Evolutionary conservation across 139 green algal genomes (phyloP).

Genomic region (Coelastrella sp.): DNA sequence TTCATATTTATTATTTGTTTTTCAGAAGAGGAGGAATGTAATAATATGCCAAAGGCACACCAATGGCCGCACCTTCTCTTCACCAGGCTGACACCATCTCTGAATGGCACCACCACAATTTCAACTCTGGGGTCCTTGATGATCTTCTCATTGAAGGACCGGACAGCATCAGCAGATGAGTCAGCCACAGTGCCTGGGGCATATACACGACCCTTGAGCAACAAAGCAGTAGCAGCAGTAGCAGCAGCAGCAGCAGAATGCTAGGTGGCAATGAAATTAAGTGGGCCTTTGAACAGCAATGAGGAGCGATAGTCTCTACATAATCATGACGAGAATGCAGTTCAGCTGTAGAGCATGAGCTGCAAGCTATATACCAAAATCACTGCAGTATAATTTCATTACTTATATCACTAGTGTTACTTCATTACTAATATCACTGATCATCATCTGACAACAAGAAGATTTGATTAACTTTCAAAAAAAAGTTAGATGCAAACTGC

Average conservation of each 20-base stretch:
- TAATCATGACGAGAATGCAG: too few relatives aligned
- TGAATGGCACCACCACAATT: conserved; percentile 58
- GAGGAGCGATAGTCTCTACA: too few relatives aligned
- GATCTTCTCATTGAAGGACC: conserved; percentile 61
- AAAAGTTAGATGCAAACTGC: too few relatives aligned
- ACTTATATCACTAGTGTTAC: too few relatives aligned
- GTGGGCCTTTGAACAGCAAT: too few relatives aligned
- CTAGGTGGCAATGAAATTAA: background rate
- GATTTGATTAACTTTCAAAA: too few relatives aligned
- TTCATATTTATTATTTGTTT: background rate
- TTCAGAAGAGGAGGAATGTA: background rate
- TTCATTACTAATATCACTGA: too few relatives aligned
- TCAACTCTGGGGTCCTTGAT: conserved; percentile 49
- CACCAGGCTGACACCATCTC: conserved; percentile 62
- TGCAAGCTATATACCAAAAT: too few relatives aligned
- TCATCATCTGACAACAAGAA: too few relatives aligned
- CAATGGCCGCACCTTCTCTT: conserved; percentile 15
- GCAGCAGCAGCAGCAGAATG: background rate
- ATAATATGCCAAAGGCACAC: background rate
- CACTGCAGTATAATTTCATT: too few relatives aligned
- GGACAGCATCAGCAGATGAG: conserved; percentile 54
- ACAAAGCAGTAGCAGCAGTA: conserved; percentile 18
- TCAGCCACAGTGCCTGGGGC: conserved; percentile 47
- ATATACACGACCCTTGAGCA: conserved; percentile 57
- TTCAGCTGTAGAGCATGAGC: too few relatives aligned